Evolutionary conservation across 1,284 basidiomycete genomes (phyloP).

Genomic region (Ceratobasidium sp.): DNA sequence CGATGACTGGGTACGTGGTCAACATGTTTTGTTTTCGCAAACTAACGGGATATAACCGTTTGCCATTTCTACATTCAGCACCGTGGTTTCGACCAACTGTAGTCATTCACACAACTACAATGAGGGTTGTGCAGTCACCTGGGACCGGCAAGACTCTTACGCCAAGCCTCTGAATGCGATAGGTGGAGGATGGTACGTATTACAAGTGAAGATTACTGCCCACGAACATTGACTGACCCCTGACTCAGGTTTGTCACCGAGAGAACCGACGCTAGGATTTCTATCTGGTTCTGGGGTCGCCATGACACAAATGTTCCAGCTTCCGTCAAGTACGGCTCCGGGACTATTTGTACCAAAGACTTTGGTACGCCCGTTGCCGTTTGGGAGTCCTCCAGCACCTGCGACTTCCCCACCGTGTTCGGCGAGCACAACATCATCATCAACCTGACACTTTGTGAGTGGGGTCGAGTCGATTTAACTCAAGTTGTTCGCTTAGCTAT

Average conservation of each 20-base stretch:
- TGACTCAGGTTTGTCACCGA: conserved; percentile 46
- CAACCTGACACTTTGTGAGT: conserved; percentile 64
- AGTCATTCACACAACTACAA: conserved; percentile 65
- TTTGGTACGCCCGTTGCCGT: conserved; percentile 64
- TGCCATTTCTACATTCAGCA: conserved; percentile 50
- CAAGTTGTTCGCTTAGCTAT: background rate
- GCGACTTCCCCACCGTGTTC: conserved; percentile 64
- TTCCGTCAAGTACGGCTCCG: conserved; percentile 58
- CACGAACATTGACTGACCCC: background rate
- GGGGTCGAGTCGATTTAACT: background rate
- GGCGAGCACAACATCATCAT: conserved; percentile 70
- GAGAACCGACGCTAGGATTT: conserved; percentile 49
- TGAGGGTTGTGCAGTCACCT: conserved; percentile 69
- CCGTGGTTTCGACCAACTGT: conserved; percentile 60
- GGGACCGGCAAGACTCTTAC: conserved; percentile 61
- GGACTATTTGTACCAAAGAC: conserved; percentile 29
- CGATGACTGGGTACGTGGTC: conserved; percentile 50
- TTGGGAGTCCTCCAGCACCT: conserved; percentile 64
- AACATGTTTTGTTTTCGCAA: conserved; percentile 39
- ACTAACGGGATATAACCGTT: background rate
- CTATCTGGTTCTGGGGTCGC: conserved; percentile 65
- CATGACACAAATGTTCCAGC: conserved; percentile 57
- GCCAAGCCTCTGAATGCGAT: conserved; percentile 69
- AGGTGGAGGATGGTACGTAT: conserved; percentile 66
- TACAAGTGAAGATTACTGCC: background rate